A percentile compares a stretch with the other conserved stretches of the same genome.
Evolutionary conservation across 129 eudicot species (phyloP).

Genomic region (Lactuca sativa): DNA sequence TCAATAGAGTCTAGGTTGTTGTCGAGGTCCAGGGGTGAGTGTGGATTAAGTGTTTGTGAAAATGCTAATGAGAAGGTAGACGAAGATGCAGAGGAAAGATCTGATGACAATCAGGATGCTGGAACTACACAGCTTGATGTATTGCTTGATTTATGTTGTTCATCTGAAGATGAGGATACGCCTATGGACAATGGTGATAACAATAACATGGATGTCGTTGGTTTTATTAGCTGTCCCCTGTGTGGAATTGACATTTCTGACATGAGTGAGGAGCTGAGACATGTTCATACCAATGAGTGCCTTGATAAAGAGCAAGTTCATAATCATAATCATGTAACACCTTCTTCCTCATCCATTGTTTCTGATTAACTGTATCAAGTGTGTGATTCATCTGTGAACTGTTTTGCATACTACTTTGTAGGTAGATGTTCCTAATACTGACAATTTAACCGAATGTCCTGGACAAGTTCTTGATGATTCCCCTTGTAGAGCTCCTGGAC

Average conservation of each 20-base stretch:
- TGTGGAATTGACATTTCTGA: conserved; percentile 71
- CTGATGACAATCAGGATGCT: conserved; percentile 37
- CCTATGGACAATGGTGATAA: neutral
- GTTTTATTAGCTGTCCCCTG: conserved; percentile 57
- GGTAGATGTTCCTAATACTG: conserved; percentile 43
- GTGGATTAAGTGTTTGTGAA: conserved; percentile 35
- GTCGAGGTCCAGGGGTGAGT: conserved; percentile 27
- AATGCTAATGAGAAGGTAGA: conserved; percentile 29
- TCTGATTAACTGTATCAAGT: neutral
- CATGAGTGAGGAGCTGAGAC: conserved; percentile 56
- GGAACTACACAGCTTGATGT: conserved; percentile 53
- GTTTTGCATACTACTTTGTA: conserved; percentile 32
- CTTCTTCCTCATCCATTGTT: conserved; percentile 5
- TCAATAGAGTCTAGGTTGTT: conserved; percentile 53
- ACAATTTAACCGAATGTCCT: conserved; percentile 31
- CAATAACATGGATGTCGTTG: conserved; percentile 28
- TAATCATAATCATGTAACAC: conserved; percentile 31
- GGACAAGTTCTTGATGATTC: conserved; percentile 47
- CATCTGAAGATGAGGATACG: conserved; percentile 34
- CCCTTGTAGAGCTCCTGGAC: conserved; percentile 35
- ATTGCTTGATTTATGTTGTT: conserved; percentile 76
- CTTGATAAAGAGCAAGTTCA: conserved; percentile 53
- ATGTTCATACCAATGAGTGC: conserved; percentile 80
- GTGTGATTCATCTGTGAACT: conserved; percentile 9
- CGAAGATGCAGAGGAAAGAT: conserved; percentile 10